Evolutionary conservation across 805 yeast genomes (phyloP).

Genomic region (Sungouiozyma intestinalis): DNA sequence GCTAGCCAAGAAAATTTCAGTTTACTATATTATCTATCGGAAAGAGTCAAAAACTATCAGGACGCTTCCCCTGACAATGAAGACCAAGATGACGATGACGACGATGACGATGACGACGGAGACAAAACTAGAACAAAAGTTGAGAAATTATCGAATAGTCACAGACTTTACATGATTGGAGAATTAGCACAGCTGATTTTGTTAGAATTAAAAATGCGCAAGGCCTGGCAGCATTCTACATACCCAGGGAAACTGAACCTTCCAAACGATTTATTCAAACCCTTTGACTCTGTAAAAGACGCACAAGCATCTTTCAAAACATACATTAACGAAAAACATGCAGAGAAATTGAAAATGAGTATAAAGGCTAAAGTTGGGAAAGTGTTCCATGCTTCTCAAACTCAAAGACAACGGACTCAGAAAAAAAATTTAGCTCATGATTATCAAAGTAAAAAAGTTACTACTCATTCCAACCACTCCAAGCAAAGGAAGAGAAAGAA

Average conservation of each 20-base stretch:
- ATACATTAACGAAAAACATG: conserved; percentile 41
- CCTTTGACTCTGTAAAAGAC: conserved; percentile 45
- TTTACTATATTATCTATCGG: conserved; percentile 62
- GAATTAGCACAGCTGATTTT: conserved; percentile 64
- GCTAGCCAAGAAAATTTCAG: conserved; percentile 61
- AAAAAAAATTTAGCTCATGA: conserved; percentile 20
- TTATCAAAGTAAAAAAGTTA: conserved; percentile 9
- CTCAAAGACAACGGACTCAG: conserved; percentile 23
- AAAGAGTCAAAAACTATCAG: conserved; percentile 66
- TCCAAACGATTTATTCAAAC: conserved; percentile 59
- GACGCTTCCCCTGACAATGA: conserved; percentile 39
- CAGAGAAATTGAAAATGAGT: conserved; percentile 29
- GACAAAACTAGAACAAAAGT: conserved; percentile 7
- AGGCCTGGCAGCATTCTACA: conserved; percentile 60
- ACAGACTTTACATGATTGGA: conserved; percentile 48
- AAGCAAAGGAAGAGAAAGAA: conserved; percentile 5
- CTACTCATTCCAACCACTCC: conserved; percentile 3
- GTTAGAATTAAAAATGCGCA: conserved; percentile 44
- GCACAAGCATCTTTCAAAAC: conserved; percentile 47
- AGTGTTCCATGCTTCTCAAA: conserved; percentile 21
- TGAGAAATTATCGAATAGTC: conserved; percentile 24
- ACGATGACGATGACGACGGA: conserved; percentile 7
- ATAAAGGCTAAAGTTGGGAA: conserved; percentile 27
- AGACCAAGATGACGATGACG: conserved; percentile 20
- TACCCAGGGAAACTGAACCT: conserved; percentile 74